Evolutionary conservation across 2,329 filamentous ascomycete species (phyloP).

Genomic region (Xylaria sp.): DNA sequence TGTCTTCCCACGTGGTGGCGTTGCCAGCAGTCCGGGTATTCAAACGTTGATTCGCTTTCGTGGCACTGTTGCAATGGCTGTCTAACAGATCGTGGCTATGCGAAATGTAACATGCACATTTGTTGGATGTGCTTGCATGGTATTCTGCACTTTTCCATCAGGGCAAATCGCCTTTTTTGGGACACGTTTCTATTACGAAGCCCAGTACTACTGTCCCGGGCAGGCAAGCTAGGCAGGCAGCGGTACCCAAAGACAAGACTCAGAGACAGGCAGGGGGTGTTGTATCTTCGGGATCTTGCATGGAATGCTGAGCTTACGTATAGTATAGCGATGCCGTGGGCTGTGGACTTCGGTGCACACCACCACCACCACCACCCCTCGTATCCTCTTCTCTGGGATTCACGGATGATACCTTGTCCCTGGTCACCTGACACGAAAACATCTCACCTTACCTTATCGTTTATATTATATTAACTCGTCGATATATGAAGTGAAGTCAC

Average conservation of each 20-base stretch:
- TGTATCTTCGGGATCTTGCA: slow-evolving; percentile 19
- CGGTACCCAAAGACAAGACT: not conserved
- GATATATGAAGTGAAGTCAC: not conserved
- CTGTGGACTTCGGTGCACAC: not conserved
- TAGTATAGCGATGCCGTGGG: no score
- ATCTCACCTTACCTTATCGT: not conserved
- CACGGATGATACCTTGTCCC: not conserved
- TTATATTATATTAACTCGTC: not conserved
- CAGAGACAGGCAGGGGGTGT: slow-evolving; percentile 5
- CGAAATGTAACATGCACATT: slow-evolving; percentile 22
- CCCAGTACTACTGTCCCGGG: not conserved
- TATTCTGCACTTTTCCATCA: slow-evolving; percentile 24
- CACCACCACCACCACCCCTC: not conserved
- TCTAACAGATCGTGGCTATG: slow-evolving; percentile 30
- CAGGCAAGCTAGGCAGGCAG: not conserved
- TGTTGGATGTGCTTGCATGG: slow-evolving; percentile 4
- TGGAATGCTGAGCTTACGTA: slow-evolving; percentile 15
- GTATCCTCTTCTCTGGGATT: slow-evolving; percentile 1
- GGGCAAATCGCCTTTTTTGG: not conserved
- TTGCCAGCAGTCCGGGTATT: not conserved
- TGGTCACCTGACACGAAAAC: slow-evolving; percentile 15
- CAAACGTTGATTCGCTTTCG: slow-evolving; percentile 18
- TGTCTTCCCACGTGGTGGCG: slow-evolving; percentile 32
- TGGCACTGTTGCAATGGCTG: slow-evolving; percentile 12
- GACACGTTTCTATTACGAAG: not conserved